These are phyloP conservation scores for Ampelocalamus luodianensis DNA, from an alignment of 176 grass and related monocot species.

Conservation along the genomic window DNA sequence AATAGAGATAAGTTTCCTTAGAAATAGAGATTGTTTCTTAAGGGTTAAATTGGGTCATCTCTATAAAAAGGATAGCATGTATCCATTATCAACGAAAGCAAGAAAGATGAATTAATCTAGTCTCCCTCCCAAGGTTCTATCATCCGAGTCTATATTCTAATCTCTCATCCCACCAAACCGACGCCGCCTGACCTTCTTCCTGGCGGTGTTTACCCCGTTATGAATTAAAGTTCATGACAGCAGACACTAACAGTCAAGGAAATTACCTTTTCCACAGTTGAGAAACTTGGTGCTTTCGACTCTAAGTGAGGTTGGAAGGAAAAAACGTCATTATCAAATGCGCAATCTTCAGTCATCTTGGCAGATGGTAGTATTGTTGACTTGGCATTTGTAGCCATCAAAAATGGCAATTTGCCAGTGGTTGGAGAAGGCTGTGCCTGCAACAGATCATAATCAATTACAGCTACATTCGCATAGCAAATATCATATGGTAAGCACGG, in stretches of 20 bases:
- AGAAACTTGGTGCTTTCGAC: constrained; percentile 47
- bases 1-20: too few relatives aligned
- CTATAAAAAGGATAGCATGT: too few relatives aligned
- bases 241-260: neutral
- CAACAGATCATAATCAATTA: constrained; percentile 44
- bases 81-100: too few relatives aligned
- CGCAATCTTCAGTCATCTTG: constrained; percentile 35
- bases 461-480: constrained; percentile 7
- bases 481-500: constrained; percentile 17
- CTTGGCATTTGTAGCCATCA: constrained; percentile 41
- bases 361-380: constrained; percentile 33
- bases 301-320: constrained; percentile 71
- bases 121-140: too few relatives aligned
- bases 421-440: constrained; percentile 91
- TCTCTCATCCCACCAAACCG: too few relatives aligned
- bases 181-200: too few relatives aligned
- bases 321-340: constrained; percentile 70
- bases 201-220: too few relatives aligned
- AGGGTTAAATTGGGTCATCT: too few relatives aligned
- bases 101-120: too few relatives aligned
- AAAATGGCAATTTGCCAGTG: constrained; percentile 77
- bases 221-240: too few relatives aligned
- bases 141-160: too few relatives aligned
- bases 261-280: constrained; percentile 61
- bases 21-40: too few relatives aligned